Conservation (phyloP, 139 green algal species). For the Diplosphaera chodatii region DNA sequence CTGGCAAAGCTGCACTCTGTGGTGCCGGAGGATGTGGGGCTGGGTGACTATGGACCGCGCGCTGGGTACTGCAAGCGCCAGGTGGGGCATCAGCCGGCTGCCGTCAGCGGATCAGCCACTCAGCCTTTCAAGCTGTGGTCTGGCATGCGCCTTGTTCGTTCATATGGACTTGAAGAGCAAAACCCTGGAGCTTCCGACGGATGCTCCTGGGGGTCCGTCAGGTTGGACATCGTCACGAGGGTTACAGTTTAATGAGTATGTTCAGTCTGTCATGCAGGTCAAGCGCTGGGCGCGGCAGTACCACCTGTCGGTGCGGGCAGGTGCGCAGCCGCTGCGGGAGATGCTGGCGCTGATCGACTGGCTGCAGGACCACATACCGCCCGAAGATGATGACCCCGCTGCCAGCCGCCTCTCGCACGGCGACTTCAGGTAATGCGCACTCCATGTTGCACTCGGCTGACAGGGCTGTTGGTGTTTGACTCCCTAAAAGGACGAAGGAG, state of each 20-base stretch:
- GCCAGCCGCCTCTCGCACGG: conserved; percentile 67
- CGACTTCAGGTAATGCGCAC: conserved; percentile 69
- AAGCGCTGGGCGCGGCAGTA: conserved; percentile 75
- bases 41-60: conserved; percentile 58
- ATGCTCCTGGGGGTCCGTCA: too few relatives aligned
- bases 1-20: conserved; percentile 83
- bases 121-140: too few relatives aligned
- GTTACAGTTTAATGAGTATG: too few relatives aligned
- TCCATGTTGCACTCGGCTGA: too few relatives aligned
- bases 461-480: too few relatives aligned
- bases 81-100: conserved; percentile 23
- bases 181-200: too few relatives aligned
- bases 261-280: too few relatives aligned
- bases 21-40: conserved; percentile 34
- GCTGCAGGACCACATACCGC: conserved; percentile 68
- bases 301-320: conserved; percentile 20
- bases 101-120: too few relatives aligned
- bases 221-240: too few relatives aligned
- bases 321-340: conserved; percentile 24
- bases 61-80: conserved; percentile 62
- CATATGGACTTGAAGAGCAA: too few relatives aligned
- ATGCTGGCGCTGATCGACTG: conserved; percentile 66
- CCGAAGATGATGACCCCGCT: conserved; percentile 32
- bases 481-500: too few relatives aligned
- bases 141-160: too few relatives aligned